These are phyloP conservation scores for Ephemerocybe angulata DNA, from an alignment of 768 basidiomycete genomes.

Conservation along the genomic window DNA sequence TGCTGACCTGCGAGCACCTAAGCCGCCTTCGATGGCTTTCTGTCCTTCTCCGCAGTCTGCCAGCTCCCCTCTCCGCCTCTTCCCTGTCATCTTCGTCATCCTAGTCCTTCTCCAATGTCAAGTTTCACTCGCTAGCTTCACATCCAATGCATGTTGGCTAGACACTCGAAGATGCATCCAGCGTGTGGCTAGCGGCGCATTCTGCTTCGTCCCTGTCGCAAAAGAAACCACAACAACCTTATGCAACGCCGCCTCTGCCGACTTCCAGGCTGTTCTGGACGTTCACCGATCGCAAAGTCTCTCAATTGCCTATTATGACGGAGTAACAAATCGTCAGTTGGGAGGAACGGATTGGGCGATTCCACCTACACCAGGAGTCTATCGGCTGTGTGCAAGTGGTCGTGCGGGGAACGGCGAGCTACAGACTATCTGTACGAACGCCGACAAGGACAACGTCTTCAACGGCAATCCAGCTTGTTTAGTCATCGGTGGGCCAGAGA, in stretches of 20 bases:
- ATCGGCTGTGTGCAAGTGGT: slow-evolving; percentile 9
- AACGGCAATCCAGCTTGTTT: slow-evolving; percentile 5
- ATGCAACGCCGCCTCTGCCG: neutral
- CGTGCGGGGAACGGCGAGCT: slow-evolving; percentile 7
- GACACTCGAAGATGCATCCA: slow-evolving; percentile 4
- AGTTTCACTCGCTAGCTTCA: neutral
- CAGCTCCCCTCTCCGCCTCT: neutral
- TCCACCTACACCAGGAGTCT: neutral
- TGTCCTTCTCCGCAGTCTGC: neutral
- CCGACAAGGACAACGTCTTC: slow-evolving; percentile 4
- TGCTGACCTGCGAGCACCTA: neutral
- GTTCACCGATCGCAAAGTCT: slow-evolving; percentile 5
- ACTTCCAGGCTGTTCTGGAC: neutral
- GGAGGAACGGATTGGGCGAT: slow-evolving; percentile 6
- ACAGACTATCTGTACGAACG: slow-evolving; percentile 10
- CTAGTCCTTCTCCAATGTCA: neutral
- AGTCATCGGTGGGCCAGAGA: slow-evolving; percentile 1
- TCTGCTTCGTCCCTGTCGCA: neutral
- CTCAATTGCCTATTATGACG: slow-evolving; percentile 12
- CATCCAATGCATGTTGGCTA: neutral
- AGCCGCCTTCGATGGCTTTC: neutral
- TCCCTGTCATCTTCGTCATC: neutral
- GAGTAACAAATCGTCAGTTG: slow-evolving; percentile 1
- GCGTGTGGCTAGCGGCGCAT: neutral
- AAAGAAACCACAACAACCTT: neutral